Base-by-base conservation (phyloP, 257 asterid species). In the Primulina huaijiensis region DNA sequence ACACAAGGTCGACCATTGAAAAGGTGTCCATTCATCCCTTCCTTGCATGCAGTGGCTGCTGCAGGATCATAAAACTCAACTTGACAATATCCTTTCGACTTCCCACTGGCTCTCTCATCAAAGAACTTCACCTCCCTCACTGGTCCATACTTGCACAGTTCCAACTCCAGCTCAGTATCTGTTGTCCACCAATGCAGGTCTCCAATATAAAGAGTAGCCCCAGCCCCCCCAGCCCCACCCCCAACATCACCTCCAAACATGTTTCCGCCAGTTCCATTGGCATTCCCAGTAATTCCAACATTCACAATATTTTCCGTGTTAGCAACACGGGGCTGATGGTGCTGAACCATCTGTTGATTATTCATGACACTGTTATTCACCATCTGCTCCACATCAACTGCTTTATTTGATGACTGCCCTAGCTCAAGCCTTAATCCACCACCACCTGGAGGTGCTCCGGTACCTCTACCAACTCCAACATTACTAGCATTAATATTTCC, bases 181-280 rank as follows among this genome's bases (percentile, higher is more conserved):
- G 97, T 94, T 2, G 97, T 91, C 99, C 97, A 94, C 97, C 99
- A 94, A 71, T 94, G 97, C 77, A 94, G 66, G 69, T 91, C 99
- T 17, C 99, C 97, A 29, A 94, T 95, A 80, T 85, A 91, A 66
- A 94, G 92, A 77, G 82, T 81, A 0, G 97, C 78, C 65, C 87
- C 88, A 35, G 80, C 79, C 6, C 75, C 79, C 2, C 67, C 85
- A 7, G 37, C 75, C 74, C 73, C 50, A 31, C 75, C 82, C 19
- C 66, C 75, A 60, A 67, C 76, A 43, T 72, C 80, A 64, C 72
- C 73, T 21, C 70, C 76, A 35, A 70, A 70, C 34, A 60, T 65
- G 75, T 75, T 66, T 14, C 79, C 85, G 68, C 74, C 76, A 20
- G 64, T 38, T 66, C 81, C 85, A 68, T 78, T 75, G 69, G 68